These are phyloP conservation scores for Cryptococcus depauperatus DNA, from an alignment of 1,284 basidiomycete genomes.

Conservation along the genomic window DNA sequence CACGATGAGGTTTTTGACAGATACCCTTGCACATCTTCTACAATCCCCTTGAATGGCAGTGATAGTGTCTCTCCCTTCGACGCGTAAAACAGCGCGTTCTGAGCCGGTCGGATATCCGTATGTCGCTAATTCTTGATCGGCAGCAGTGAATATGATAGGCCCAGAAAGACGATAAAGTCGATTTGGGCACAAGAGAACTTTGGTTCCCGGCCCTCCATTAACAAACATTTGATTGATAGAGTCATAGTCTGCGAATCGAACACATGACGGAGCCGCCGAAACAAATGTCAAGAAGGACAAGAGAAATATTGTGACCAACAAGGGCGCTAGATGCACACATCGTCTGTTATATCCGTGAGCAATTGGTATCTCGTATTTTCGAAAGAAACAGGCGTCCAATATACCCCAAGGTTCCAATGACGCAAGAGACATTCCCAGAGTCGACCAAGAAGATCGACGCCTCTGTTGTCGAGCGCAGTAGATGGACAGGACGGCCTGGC, in stretches of 20 bases:
- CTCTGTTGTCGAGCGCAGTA: too few species aligned
- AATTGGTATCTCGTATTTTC: too few species aligned
- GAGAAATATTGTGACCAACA: slow-evolving; percentile 4
- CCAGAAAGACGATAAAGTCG: slow-evolving; percentile 41
- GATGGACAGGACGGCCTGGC: too few species aligned
- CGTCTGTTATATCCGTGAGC: too few species aligned
- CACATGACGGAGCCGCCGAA: slow-evolving; percentile 23
- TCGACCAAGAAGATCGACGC: too few species aligned
- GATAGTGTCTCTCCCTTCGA: slow-evolving; percentile 31
- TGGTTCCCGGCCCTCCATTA: slow-evolving; percentile 44
- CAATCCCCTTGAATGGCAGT: slow-evolving; percentile 45
- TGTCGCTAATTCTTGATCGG: slow-evolving; percentile 48
- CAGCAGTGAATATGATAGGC: slow-evolving; percentile 47
- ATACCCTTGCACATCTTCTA: slow-evolving; percentile 42
- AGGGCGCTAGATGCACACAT: too few species aligned
- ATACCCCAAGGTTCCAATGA: too few species aligned
- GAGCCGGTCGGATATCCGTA: slow-evolving; percentile 46
- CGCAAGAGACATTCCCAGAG: too few species aligned
- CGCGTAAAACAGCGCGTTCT: slow-evolving; percentile 42
- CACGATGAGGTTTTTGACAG: slow-evolving; percentile 38
- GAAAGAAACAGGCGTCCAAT: too few species aligned
- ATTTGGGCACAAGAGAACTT: slow-evolving; percentile 46
- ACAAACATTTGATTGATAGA: slow-evolving; percentile 39
- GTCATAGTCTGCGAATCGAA: slow-evolving; percentile 35
- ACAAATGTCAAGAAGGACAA: slow-evolving; percentile 10